phyloP scores from a whole-genome alignment of 202 grass and related monocot species.

The Bolboschoenoplectus hybrid region DNA sequence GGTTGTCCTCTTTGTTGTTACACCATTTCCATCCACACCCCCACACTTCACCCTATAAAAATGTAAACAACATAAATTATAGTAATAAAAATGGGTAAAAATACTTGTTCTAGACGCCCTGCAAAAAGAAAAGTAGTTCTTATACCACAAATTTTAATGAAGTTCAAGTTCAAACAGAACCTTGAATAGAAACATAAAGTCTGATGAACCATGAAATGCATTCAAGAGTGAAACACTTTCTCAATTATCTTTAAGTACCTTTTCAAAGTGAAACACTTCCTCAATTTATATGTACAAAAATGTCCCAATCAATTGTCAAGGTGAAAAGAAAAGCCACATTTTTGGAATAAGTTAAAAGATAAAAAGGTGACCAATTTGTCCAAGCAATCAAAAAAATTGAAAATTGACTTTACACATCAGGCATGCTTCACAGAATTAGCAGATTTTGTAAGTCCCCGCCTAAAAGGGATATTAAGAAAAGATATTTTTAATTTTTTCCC shows the following conservation, averaged over 20 bases:
- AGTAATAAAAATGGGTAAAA: neutral
- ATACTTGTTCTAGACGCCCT: neutral
- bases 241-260: neutral
- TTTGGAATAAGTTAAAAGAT: neutral
- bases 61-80: slow-evolving; percentile 1
- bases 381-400: neutral
- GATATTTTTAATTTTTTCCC: neutral
- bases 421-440: neutral
- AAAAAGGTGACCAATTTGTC: slow-evolving; percentile 10
- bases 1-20: slow-evolving; percentile 58
- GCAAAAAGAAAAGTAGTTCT: neutral
- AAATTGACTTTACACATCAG: neutral
- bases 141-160: neutral
- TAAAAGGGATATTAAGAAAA: neutral
- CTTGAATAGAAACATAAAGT: neutral
- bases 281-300: slow-evolving; percentile 1
- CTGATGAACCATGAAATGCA: neutral
- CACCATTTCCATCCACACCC: slow-evolving; percentile 70
- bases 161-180: neutral
- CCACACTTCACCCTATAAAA: slow-evolving; percentile 63
- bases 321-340: neutral
- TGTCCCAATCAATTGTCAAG: slow-evolving; percentile 18
- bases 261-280: slow-evolving; percentile 30
- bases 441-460: neutral
- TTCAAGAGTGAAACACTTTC: slow-evolving; percentile 9